Percentiles rank a stretch among this genome's conserved stretches.
Conservation (phyloP, 192 early-diverging fungal species). For the Endogone sp. region DNA sequence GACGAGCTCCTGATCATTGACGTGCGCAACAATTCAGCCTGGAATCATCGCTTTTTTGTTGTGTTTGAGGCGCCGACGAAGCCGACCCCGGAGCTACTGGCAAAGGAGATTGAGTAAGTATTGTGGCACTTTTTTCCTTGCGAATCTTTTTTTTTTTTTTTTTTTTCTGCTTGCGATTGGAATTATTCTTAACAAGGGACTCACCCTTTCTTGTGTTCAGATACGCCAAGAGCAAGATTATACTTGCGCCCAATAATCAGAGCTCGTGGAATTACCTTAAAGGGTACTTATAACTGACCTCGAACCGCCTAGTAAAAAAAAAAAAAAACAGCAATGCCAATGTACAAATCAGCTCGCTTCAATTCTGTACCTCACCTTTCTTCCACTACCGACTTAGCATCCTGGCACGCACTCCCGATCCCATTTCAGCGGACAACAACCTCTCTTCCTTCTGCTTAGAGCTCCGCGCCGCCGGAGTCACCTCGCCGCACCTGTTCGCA, state of each 20-base stretch:
- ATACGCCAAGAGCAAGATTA: conserved; percentile 66
- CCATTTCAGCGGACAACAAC: conserved; percentile 16
- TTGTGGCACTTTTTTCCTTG: no score
- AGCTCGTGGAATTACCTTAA: conserved; percentile 90
- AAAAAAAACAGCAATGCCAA: no score
- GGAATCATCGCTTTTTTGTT: conserved; percentile 95
- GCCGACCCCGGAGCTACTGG: conserved; percentile 38
- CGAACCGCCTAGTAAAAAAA: no score
- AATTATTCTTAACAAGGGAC: no score
- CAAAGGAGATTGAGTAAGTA: conserved; percentile 65
- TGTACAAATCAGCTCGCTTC: not conserved
- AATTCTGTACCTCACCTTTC: not conserved
- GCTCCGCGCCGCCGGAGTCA: conserved; percentile 24
- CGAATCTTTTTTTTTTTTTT: no score
- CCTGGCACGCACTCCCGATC: conserved; percentile 24
- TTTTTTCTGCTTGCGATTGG: no score
- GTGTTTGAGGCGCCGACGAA: conserved; percentile 34
- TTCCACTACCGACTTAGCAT: conserved; percentile 18
- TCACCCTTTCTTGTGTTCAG: conserved; percentile 26
- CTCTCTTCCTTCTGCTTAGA: conserved; percentile 40
- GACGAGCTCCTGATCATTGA: conserved; percentile 74
- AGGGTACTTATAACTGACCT: conserved; percentile 48
- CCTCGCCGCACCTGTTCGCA: conserved; percentile 36
- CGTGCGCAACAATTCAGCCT: conserved; percentile 96
- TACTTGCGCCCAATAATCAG: conserved; percentile 82